Evolutionary conservation across 1,139 yeast species (phyloP).

Genomic region (Magnusiomyces fungicola): DNA sequence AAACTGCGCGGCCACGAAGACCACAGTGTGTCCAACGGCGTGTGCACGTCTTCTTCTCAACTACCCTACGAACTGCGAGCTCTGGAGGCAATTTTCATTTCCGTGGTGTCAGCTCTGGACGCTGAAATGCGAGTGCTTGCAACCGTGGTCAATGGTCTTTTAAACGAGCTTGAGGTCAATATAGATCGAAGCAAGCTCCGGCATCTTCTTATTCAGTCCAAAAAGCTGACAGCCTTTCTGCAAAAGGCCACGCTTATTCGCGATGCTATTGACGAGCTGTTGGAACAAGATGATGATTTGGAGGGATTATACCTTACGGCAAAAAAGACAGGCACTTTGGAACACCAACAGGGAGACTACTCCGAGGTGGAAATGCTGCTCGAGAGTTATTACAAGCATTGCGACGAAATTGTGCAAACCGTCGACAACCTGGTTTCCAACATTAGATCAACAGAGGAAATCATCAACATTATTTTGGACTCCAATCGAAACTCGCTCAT

Average conservation of each 20-base stretch:
- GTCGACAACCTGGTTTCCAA: constrained; percentile 78
- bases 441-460: constrained; percentile 91
- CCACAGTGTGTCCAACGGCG: constrained; percentile 34
- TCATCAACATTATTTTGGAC: constrained; percentile 88
- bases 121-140: constrained; percentile 77
- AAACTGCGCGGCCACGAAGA: constrained; percentile 47
- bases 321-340: constrained; percentile 31
- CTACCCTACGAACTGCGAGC: constrained; percentile 77
- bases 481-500: constrained; percentile 91
- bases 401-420: constrained; percentile 94
- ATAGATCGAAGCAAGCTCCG: constrained; percentile 79
- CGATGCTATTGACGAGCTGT: constrained; percentile 75
- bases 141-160: constrained; percentile 64
- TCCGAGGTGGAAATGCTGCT: constrained; percentile 75
- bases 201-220: constrained; percentile 71
- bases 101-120: constrained; percentile 75
- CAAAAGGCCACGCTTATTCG: constrained; percentile 81
- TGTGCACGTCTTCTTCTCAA: too few relatives aligned
- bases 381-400: constrained; percentile 89
- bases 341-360: constrained; percentile 40
- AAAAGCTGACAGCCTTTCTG: constrained; percentile 68
- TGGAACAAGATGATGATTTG: constrained; percentile 89
- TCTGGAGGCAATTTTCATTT: constrained; percentile 76
- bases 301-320: constrained; percentile 75
- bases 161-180: constrained; percentile 76